These are phyloP conservation scores for Lineolata rhizophorae DNA, from an alignment of 495 filamentous ascomycete genomes.

Conservation along the genomic window DNA sequence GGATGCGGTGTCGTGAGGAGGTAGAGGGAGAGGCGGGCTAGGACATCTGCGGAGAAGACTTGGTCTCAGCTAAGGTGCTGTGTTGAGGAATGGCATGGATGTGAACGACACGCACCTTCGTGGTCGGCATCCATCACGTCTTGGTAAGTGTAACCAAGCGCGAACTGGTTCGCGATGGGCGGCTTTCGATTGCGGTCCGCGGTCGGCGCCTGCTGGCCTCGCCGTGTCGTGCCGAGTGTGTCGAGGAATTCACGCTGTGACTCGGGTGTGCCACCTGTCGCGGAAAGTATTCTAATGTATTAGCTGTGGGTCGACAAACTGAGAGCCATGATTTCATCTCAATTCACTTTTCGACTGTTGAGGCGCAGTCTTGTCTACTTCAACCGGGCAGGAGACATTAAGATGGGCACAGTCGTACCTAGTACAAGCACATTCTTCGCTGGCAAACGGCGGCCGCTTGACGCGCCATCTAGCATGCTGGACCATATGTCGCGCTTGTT, in stretches of 20 bases:
- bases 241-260: slow-evolving; percentile 81
- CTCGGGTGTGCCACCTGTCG: slow-evolving; percentile 62
- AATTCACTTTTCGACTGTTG: too few species aligned
- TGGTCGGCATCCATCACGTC: slow-evolving; percentile 90
- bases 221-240: slow-evolving; percentile 43
- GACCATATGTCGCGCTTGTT: slow-evolving; percentile 89
- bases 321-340: too few species aligned
- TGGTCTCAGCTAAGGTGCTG: slow-evolving; percentile 20
- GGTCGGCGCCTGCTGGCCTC: slow-evolving; percentile 34
- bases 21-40: slow-evolving; percentile 81
- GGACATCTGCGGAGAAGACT: too few species aligned
- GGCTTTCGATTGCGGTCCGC: slow-evolving; percentile 34
- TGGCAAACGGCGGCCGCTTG: slow-evolving; percentile 72
- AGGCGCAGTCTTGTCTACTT: too few species aligned
- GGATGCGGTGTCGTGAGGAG: slow-evolving; percentile 64
- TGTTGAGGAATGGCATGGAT: background rate
- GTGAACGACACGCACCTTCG: slow-evolving; percentile 42
- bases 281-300: slow-evolving; percentile 3
- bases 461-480: slow-evolving; percentile 74
- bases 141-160: slow-evolving; percentile 84
- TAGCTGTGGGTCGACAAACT: too few species aligned
- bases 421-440: slow-evolving; percentile 82
- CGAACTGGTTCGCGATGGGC: slow-evolving; percentile 80
- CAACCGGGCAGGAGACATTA: too few species aligned
- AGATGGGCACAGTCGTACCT: slow-evolving; percentile 33